Conservation (phyloP, 805 yeast species). For the Ogataea haglerorum region DNA sequence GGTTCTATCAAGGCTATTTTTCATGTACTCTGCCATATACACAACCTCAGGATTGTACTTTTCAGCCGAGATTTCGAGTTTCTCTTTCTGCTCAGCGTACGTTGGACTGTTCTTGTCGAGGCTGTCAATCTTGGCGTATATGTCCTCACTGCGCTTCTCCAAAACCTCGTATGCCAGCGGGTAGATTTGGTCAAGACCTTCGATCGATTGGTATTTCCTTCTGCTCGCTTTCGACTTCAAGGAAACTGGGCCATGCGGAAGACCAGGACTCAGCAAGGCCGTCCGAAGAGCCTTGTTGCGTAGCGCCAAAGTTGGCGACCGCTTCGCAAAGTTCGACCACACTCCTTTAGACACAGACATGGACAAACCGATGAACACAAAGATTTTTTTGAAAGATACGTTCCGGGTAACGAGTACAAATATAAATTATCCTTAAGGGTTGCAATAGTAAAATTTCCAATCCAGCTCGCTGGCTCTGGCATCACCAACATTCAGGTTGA, state of each 20-base stretch:
- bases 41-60: conserved; percentile 79
- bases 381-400: conserved; percentile 1
- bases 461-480: conserved; percentile 8
- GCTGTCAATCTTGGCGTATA: conserved; percentile 39
- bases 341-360: conserved; percentile 32
- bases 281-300: conserved; percentile 26
- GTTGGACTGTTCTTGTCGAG: conserved; percentile 20
- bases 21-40: conserved; percentile 53
- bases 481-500: neutral
- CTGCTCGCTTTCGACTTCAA: conserved; percentile 41
- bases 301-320: conserved; percentile 32
- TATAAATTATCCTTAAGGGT: conserved; percentile 10
- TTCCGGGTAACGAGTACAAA: conserved; percentile 7
- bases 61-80: conserved; percentile 60
- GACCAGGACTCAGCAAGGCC: conserved; percentile 31
- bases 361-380: conserved; percentile 5
- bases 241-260: conserved; percentile 52
- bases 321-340: conserved; percentile 35
- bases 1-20: conserved; percentile 55
- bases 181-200: conserved; percentile 68
- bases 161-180: conserved; percentile 62
- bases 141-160: conserved; percentile 40
- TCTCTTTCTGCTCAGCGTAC: conserved; percentile 22
- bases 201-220: conserved; percentile 62
- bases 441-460: conserved; percentile 17